Evolutionary conservation across 2,329 filamentous ascomycete genomes (phyloP).

Genomic region (Aspergillus jensenii): DNA sequence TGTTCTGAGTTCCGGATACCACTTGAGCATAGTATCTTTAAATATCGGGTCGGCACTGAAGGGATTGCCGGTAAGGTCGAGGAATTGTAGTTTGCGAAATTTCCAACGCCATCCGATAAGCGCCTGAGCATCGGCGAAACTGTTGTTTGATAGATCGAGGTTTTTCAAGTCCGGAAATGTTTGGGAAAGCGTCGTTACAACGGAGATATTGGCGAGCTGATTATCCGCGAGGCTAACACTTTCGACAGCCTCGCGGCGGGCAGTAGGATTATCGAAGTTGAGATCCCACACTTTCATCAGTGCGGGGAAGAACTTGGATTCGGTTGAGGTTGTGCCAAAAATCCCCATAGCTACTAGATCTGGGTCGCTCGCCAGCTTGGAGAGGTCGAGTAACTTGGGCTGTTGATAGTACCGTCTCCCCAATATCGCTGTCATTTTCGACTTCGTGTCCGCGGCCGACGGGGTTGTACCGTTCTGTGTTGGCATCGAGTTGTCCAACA

Average conservation of each 20-base stretch:
- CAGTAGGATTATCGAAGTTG: slow-evolving; percentile 69
- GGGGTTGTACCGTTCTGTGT: slow-evolving; percentile 42
- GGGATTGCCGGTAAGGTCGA: slow-evolving; percentile 76
- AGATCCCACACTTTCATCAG: slow-evolving; percentile 83
- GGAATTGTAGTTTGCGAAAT: slow-evolving; percentile 75
- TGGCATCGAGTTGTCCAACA: slow-evolving; percentile 23
- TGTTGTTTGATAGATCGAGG: slow-evolving; percentile 84
- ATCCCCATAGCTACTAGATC: slow-evolving; percentile 73
- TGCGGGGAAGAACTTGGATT: slow-evolving; percentile 86
- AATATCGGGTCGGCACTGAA: slow-evolving; percentile 64
- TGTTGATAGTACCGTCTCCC: slow-evolving; percentile 69
- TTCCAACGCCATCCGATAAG: slow-evolving; percentile 76
- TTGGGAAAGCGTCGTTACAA: slow-evolving; percentile 72
- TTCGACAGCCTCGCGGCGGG: slow-evolving; percentile 74
- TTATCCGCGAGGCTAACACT: slow-evolving; percentile 83
- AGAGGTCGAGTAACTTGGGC: slow-evolving; percentile 78
- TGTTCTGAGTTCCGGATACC: slow-evolving; percentile 78
- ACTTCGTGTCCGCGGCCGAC: slow-evolving; percentile 60
- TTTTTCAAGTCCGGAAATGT: slow-evolving; percentile 85
- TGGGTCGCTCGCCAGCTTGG: slow-evolving; percentile 70
- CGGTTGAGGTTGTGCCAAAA: slow-evolving; percentile 68
- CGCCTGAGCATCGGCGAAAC: slow-evolving; percentile 65
- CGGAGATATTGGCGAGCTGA: slow-evolving; percentile 67
- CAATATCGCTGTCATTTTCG: slow-evolving; percentile 70
- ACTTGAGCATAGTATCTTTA: slow-evolving; percentile 68